A percentile compares a stretch with the other conserved stretches of the same genome.
phyloP scores from a whole-genome alignment of 2,329 filamentous ascomycete species.

The Leptographium lundbergii region DNA sequence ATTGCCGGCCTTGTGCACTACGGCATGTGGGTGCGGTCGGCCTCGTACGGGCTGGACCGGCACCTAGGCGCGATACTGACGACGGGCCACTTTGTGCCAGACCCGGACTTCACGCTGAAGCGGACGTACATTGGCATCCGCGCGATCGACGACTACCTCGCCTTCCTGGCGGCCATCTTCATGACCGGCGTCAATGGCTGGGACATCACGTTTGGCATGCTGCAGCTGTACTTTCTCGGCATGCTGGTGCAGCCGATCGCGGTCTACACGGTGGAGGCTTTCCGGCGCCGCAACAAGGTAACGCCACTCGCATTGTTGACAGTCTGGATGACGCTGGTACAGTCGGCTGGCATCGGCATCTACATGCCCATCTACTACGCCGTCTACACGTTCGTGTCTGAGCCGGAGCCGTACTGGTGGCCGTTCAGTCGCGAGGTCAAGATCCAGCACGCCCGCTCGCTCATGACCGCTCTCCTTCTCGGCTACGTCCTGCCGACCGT shows the following conservation, averaged over 20 bases:
- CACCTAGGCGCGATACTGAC: not conserved
- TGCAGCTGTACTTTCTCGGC: constrained; percentile 6
- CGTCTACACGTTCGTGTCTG: constrained; percentile 4
- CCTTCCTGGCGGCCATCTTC: constrained; percentile 5
- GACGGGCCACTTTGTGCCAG: constrained; percentile 1
- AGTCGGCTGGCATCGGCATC: constrained; percentile 5
- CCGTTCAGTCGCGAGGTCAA: constrained; percentile 4
- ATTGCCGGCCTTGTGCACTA: constrained; percentile 1
- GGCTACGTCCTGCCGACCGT: constrained; percentile 9
- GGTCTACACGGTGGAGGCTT: constrained; percentile 10
- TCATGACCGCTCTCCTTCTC: constrained; percentile 6
- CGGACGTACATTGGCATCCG: constrained; percentile 3
- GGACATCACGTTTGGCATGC: constrained; percentile 2
- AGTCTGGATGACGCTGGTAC: constrained; percentile 3
- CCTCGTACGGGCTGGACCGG: not conserved
- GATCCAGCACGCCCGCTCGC: not conserved
- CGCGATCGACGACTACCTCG: constrained; percentile 4
- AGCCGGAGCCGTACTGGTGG: constrained; percentile 6
- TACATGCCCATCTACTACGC: constrained; percentile 8
- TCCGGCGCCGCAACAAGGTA: constrained; percentile 7
- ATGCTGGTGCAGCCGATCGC: constrained; percentile 2
- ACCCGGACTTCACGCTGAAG: constrained; percentile 2
- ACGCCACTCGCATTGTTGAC: constrained; percentile 4
- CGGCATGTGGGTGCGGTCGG: constrained; percentile 2
- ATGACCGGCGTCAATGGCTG: constrained; percentile 2